These are phyloP conservation scores for Magnusiomyces sp. DNA, from an alignment of 1,139 yeast genomes.

Conservation along the genomic window DNA sequence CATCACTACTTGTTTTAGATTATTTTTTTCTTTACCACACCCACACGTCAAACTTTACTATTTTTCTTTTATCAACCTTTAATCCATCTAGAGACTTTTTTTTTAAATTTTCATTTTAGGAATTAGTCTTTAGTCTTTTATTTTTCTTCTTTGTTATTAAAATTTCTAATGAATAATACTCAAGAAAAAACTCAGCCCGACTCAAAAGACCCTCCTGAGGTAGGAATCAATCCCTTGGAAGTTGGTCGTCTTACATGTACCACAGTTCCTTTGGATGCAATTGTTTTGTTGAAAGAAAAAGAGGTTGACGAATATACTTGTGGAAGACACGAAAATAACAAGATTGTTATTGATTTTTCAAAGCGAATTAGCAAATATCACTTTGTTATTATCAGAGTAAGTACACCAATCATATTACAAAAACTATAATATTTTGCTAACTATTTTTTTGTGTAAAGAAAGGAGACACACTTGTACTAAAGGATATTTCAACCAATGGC, in stretches of 20 bases:
- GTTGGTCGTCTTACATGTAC: slow-evolving; percentile 10
- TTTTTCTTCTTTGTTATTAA: not conserved
- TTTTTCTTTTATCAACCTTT: not conserved
- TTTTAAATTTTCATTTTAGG: not conserved
- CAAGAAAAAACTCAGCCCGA: slow-evolving; percentile 2
- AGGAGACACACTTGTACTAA: slow-evolving; percentile 19
- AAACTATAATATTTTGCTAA: no score
- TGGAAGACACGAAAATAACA: slow-evolving; percentile 62
- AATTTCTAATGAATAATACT: not conserved
- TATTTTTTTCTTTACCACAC: no score
- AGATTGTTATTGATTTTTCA: slow-evolving; percentile 55
- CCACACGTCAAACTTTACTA: no score
- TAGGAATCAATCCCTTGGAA: slow-evolving; percentile 1
- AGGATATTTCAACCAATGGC: slow-evolving; percentile 60
- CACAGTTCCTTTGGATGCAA: slow-evolving; percentile 8
- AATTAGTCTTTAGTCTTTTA: not conserved
- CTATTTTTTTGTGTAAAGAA: slow-evolving; percentile 7
- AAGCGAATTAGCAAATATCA: slow-evolving; percentile 41
- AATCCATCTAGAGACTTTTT: not conserved
- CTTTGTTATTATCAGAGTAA: slow-evolving; percentile 8
- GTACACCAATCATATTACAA: not conserved
- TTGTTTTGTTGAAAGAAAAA: slow-evolving; percentile 27
- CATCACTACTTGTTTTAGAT: no score
- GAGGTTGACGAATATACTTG: slow-evolving; percentile 85
- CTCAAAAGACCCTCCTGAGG: not conserved